Evolutionary conservation across 2,329 filamentous ascomycete species (phyloP).

Genomic region (Aspergillus viridinutans): DNA sequence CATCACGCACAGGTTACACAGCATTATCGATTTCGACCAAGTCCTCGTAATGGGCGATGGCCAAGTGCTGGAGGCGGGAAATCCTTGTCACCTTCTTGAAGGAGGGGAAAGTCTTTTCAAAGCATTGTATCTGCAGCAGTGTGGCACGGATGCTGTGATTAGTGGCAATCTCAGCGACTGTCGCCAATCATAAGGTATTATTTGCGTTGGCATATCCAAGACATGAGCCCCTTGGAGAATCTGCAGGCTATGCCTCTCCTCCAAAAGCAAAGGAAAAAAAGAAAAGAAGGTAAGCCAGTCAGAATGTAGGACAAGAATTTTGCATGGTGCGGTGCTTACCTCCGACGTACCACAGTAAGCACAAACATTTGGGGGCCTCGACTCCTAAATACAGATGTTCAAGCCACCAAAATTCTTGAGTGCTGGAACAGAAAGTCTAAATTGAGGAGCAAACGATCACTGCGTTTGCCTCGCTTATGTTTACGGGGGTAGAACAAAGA

Average conservation of each 20-base stretch:
- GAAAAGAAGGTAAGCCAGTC: background rate
- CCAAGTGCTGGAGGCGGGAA: conserved; percentile 1
- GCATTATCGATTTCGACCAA: conserved; percentile 2
- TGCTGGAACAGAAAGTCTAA: background rate
- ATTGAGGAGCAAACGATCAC: background rate
- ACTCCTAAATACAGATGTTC: background rate
- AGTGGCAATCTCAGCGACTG: background rate
- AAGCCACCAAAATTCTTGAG: background rate
- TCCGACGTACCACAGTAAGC: background rate
- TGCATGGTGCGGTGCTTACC: background rate
- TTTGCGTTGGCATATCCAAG: background rate
- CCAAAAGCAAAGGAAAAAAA: background rate
- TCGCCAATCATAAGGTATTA: background rate
- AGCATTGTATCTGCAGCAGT: conserved; percentile 4
- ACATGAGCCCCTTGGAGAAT: background rate
- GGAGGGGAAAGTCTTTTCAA: conserved; percentile 4
- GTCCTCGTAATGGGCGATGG: conserved; percentile 4
- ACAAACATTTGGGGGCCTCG: too few relatives aligned
- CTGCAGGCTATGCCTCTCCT: background rate
- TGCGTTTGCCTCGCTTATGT: background rate
- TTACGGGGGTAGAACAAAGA: background rate
- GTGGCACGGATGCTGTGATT: background rate
- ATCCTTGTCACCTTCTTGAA: background rate
- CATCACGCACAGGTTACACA: conserved; percentile 4
- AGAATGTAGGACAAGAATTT: background rate